A percentile compares a stretch with the other conserved stretches of the same genome.
Conservation (phyloP, 2,329 filamentous ascomycete genomes). For the Colletotrichum siamense region DNA sequence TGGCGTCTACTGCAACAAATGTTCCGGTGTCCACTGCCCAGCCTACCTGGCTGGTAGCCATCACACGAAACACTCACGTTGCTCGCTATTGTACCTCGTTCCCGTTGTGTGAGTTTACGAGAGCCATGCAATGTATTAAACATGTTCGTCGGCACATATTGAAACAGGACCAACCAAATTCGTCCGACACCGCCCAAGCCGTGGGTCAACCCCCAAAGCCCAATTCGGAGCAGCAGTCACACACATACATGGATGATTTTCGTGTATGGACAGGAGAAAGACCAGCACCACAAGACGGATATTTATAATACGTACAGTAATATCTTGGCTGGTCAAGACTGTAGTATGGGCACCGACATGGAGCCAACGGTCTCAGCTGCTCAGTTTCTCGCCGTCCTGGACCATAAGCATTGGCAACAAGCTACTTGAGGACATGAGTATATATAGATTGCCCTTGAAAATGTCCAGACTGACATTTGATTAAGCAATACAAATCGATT, state of each 20-base stretch:
- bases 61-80: background rate
- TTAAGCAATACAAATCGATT: background rate
- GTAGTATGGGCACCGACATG: background rate
- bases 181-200: background rate
- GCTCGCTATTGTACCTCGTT: background rate
- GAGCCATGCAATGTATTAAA: background rate
- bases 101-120: background rate
- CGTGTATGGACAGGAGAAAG: background rate
- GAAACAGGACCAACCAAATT: accelerated
- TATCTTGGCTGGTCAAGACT: background rate
- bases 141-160: background rate
- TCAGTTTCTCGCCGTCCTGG: background rate
- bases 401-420: background rate
- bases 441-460: background rate
- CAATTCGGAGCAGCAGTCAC: background rate
- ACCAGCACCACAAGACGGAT: background rate
- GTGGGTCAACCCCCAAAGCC: background rate
- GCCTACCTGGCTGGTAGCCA: background rate
- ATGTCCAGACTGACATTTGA: background rate
- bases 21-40: too few relatives aligned
- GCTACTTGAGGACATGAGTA: accelerated
- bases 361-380: background rate
- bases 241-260: too few relatives aligned
- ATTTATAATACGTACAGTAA: background rate
- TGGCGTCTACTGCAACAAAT: background rate